phyloP scores from a whole-genome alignment of 441 rosid genomes.

The Mallotus repandus region DNA sequence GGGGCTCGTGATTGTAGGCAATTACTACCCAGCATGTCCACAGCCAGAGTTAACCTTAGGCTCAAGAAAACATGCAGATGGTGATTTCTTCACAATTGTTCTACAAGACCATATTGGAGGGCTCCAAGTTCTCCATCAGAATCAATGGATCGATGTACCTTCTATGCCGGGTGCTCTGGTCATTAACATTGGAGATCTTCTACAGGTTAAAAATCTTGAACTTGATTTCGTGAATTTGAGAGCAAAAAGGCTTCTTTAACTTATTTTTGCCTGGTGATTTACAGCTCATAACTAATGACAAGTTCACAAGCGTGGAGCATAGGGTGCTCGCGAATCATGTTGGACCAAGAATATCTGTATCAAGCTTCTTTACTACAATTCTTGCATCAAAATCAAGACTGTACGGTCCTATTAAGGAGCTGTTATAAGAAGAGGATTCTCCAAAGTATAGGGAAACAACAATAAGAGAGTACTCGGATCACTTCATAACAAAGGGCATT shows the following conservation, averaged over 20 bases:
- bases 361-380: conserved; percentile 23
- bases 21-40: conserved; percentile 65
- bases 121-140: conserved; percentile 49
- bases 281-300: conserved; percentile 30
- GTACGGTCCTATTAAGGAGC: conserved; percentile 18
- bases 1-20: conserved; percentile 36
- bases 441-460: conserved; percentile 21
- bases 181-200: conserved; percentile 52
- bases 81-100: conserved; percentile 53
- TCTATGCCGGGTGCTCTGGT: conserved; percentile 46
- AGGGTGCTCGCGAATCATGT: conserved; percentile 20
- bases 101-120: conserved; percentile 64
- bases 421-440: conserved; percentile 11
- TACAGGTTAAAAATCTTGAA: conserved; percentile 40
- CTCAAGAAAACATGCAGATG: conserved; percentile 43
- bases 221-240: not conserved
- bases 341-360: conserved; percentile 21
- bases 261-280: not conserved
- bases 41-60: conserved; percentile 59
- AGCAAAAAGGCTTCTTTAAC: not conserved
- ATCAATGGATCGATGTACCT: conserved; percentile 54
- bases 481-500: conserved; percentile 36
- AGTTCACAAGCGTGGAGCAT: conserved; percentile 25
- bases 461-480: conserved; percentile 28
- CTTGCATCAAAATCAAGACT: conserved; percentile 14